These are phyloP conservation scores for Auriscalpium microsporum DNA, from an alignment of 768 basidiomycete species.

Conservation along the genomic window DNA sequence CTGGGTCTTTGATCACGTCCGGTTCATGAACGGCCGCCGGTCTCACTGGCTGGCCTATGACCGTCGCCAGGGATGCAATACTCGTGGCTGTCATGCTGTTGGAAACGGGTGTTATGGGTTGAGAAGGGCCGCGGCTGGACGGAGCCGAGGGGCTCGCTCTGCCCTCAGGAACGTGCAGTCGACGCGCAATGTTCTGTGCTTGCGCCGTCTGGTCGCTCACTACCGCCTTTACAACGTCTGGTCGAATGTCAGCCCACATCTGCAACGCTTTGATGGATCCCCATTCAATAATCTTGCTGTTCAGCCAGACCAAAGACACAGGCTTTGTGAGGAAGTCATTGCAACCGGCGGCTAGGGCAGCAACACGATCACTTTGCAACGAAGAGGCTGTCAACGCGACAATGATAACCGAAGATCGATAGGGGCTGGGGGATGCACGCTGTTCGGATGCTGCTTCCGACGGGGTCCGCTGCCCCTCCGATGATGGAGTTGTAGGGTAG, in stretches of 20 bases:
- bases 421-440: conserved; percentile 50
- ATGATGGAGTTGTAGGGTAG: conserved; percentile 59
- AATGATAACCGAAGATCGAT: conserved; percentile 93
- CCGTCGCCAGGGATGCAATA: neutral
- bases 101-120: conserved; percentile 7
- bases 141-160: conserved; percentile 29
- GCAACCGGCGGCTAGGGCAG: conserved; percentile 96
- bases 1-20: too few species aligned
- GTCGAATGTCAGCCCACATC: conserved; percentile 82
- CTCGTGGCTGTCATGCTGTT: neutral
- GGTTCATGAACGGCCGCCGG: too few species aligned
- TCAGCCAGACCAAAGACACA: conserved; percentile 89
- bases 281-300: conserved; percentile 99
- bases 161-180: conserved; percentile 41
- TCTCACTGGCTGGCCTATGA: too few species aligned
- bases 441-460: conserved; percentile 46
- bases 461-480: conserved; percentile 45
- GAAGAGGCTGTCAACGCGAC: conserved; percentile 98
- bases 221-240: conserved; percentile 44
- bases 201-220: conserved; percentile 38
- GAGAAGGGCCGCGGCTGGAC: conserved; percentile 32
- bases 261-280: conserved; percentile 92
- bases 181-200: conserved; percentile 38
- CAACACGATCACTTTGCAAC: conserved; percentile 89
- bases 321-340: conserved; percentile 99